A percentile compares a stretch with the other conserved stretches of the same genome.
phyloP scores from a whole-genome alignment of 78 protist species.

The Speleostelium caveatum region DNA sequence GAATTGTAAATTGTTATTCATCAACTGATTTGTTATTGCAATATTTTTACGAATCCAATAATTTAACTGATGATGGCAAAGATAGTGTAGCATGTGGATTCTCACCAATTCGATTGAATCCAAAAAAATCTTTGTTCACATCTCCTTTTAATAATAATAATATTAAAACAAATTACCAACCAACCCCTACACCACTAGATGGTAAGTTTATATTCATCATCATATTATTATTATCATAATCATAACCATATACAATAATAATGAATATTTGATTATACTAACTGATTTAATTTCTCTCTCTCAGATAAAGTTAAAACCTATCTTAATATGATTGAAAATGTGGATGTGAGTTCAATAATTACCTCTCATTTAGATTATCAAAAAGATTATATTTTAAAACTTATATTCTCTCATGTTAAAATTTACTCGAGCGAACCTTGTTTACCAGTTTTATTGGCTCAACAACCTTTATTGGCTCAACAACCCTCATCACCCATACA shows the following conservation, averaged over 20 bases:
- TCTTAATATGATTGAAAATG: slow-evolving; percentile 57
- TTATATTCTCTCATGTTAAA: slow-evolving; percentile 55
- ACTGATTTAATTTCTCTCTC: neutral
- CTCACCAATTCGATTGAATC: slow-evolving; percentile 37
- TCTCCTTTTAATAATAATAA: neutral
- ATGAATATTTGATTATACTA: neutral
- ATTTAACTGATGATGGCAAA: slow-evolving; percentile 30
- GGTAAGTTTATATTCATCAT: neutral
- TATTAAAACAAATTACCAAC: neutral
- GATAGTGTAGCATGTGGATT: slow-evolving; percentile 21
- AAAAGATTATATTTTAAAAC: neutral
- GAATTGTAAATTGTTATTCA: slow-evolving; percentile 63
- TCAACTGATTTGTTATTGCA: slow-evolving; percentile 21
- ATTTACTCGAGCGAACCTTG: slow-evolving; percentile 16
- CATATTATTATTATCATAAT: too few relatives aligned
- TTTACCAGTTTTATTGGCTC: neutral
- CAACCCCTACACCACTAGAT: neutral
- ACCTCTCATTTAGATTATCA: slow-evolving; percentile 65
- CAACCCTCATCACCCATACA: too few relatives aligned
- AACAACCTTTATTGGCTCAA: neutral
- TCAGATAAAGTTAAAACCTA: neutral
- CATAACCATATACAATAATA: neutral
- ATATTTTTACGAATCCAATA: slow-evolving; percentile 47
- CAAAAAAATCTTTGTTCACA: neutral
- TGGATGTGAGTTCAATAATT: slow-evolving; percentile 56